These are phyloP conservation scores for Ilyonectria robusta DNA, from an alignment of 2,329 filamentous ascomycete genomes.

Conservation along the genomic window DNA sequence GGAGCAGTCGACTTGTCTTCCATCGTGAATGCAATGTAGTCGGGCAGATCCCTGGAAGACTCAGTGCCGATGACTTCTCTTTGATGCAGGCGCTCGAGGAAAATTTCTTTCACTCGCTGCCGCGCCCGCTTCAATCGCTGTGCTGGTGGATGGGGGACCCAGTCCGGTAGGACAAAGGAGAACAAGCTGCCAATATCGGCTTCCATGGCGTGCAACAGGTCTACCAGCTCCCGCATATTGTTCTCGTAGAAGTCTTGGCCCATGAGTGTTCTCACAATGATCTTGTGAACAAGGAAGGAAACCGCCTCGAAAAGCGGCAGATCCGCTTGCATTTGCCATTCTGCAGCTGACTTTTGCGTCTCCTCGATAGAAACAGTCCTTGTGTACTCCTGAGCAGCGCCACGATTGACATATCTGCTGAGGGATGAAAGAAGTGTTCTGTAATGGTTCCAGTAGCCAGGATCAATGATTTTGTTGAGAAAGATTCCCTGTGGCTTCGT, in stretches of 20 bases:
- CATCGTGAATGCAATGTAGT: conserved; percentile 28
- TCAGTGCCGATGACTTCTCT: not conserved
- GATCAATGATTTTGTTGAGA: conserved; percentile 27
- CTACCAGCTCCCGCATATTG: conserved; percentile 17
- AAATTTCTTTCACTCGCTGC: conserved; percentile 18
- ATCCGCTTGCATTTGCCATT: conserved; percentile 15
- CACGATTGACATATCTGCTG: conserved; percentile 25
- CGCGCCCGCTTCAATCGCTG: conserved; percentile 20
- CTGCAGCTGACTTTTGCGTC: conserved; percentile 17
- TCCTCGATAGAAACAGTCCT: conserved; percentile 6
- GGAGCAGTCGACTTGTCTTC: conserved; percentile 23
- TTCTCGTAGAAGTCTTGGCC: conserved; percentile 26
- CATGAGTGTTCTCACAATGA: conserved; percentile 26
- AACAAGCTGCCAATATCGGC: conserved; percentile 25
- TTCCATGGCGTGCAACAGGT: conserved; percentile 25
- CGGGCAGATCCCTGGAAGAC: conserved; percentile 7
- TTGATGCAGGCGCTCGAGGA: conserved; percentile 16
- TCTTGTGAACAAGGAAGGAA: conserved; percentile 25
- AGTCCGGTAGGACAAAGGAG: conserved; percentile 24
- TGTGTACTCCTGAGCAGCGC: conserved; percentile 23
- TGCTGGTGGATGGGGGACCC: conserved; percentile 25
- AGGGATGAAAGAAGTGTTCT: conserved; percentile 16
- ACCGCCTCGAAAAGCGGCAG: conserved; percentile 17
- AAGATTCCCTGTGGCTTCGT: conserved; percentile 19
- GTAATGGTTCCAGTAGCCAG: conserved; percentile 26